These are phyloP conservation scores for Pholiota adiposa DNA, from an alignment of 1,284 basidiomycete genomes.

Conservation along the genomic window DNA sequence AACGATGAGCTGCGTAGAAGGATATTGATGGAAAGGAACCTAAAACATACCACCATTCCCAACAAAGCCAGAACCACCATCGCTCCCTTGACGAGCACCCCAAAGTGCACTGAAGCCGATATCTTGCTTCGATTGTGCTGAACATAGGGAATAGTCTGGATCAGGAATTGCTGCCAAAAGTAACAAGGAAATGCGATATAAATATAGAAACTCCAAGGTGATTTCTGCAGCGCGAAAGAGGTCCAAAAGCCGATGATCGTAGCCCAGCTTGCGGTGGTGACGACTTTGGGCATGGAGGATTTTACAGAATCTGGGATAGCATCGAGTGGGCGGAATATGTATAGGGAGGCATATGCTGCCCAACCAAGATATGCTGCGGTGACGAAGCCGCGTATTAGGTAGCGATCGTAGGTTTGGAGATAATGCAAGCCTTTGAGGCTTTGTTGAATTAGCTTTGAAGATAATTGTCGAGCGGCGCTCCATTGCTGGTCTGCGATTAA, in stretches of 20 bases:
- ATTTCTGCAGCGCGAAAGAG: conserved; percentile 65
- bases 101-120: conserved; percentile 11
- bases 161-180: conserved; percentile 67
- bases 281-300: background rate
- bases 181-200: conserved; percentile 79
- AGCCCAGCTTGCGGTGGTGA: conserved; percentile 32
- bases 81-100: conserved; percentile 28
- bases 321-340: conserved; percentile 49
- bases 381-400: conserved; percentile 73
- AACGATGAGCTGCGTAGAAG: background rate
- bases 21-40: conserved; percentile 2
- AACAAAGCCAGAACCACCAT: conserved; percentile 54
- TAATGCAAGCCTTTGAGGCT: conserved; percentile 77
- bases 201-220: conserved; percentile 78
- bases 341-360: conserved; percentile 67
- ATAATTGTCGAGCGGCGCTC: conserved; percentile 52
- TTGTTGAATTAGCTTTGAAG: conserved; percentile 58
- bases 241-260: conserved; percentile 46
- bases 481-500: conserved; percentile 50
- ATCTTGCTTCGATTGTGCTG: conserved; percentile 22
- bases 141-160: conserved; percentile 31
- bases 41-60: conserved; percentile 69
- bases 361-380: conserved; percentile 80
- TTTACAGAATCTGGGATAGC: background rate
- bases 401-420: conserved; percentile 86